Conservation (phyloP, 2,329 filamentous ascomycete species). For the Canariomyces notabilis region DNA sequence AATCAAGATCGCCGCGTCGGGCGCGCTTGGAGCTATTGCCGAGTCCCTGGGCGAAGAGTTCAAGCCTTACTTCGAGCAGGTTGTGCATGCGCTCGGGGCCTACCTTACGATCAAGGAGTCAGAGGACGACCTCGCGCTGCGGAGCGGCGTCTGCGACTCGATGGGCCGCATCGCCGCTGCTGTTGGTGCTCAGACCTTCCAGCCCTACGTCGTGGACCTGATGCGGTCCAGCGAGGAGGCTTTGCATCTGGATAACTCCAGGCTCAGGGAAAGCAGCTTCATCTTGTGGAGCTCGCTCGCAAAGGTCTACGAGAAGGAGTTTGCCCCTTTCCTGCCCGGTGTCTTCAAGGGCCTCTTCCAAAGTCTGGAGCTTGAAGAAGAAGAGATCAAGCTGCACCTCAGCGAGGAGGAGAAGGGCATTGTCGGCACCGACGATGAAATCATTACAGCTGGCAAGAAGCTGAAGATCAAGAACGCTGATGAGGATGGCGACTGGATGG, state of each 20-base stretch:
- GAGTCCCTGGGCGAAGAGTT: slow-evolving; percentile 78
- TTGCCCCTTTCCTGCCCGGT: slow-evolving; percentile 70
- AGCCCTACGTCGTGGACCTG: slow-evolving; percentile 83
- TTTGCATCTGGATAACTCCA: slow-evolving; percentile 79
- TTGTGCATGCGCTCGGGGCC: slow-evolving; percentile 81
- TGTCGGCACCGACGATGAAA: slow-evolving; percentile 59
- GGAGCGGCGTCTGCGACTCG: slow-evolving; percentile 84
- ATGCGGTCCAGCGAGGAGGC: slow-evolving; percentile 93
- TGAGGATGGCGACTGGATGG: slow-evolving; percentile 53
- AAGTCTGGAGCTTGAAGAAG: slow-evolving; percentile 81
- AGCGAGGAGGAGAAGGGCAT: slow-evolving; percentile 70
- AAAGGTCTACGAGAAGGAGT: slow-evolving; percentile 85
- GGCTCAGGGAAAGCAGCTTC: slow-evolving; percentile 92
- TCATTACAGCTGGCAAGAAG: slow-evolving; percentile 77
- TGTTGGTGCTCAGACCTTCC: slow-evolving; percentile 79
- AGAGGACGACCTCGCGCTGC: slow-evolving; percentile 83
- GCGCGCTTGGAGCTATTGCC: slow-evolving; percentile 86
- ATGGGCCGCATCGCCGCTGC: slow-evolving; percentile 89
- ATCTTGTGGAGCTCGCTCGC: slow-evolving; percentile 94
- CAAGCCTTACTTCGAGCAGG: slow-evolving; percentile 83
- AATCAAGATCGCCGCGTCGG: slow-evolving; percentile 83
- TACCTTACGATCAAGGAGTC: slow-evolving; percentile 83
- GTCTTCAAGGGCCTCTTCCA: slow-evolving; percentile 77
- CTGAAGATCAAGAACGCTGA: slow-evolving; percentile 66
- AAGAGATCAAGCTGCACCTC: slow-evolving; percentile 75